Base-by-base conservation (phyloP, 306 rosid genomes). In the Ormosia semicastrata region DNA sequence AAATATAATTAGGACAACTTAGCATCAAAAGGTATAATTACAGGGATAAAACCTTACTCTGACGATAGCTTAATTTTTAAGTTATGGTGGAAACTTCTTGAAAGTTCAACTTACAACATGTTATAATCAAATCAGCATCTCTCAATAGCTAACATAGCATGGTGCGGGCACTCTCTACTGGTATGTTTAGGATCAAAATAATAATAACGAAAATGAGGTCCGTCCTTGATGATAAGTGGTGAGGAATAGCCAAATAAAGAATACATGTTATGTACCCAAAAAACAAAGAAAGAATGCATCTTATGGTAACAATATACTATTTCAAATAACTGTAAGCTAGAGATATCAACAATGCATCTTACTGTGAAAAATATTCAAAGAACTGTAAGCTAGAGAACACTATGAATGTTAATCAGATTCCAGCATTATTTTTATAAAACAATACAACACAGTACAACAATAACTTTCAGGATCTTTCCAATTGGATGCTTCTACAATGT, bases 381-480 rank as follows among this genome's bases (percentile, higher is more conserved):
- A 24, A 24, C 64, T 24, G 37, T 30, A n/a, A 49, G 63, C 53
- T 29, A 33, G 30, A 33, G 75, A 79, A 57, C 68, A 68, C 60
- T 39, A 46, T 30, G 58, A 57, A 63, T 69, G 17, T 17, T 33
- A 15, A 11, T 50, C 11, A 36, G 77, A 82, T 59, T 65, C 49
- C 24, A 24, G 13, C 73, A 78, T 56, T 41, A 54, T 57, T 80
- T 39, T 77, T 41, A 37, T 43, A 44, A 66, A 67, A 73, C 7
- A 58, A 77, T 81, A 71, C 66, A 79, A 46, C 62, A 77, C 6
- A 44, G 52, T 47, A 72, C 71, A 74, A 53, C 47, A 76, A 46
- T 53, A 81, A 77, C 68, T 53, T 73, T 47, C 75, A 66, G 53
- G 75, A 64, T 29, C 44, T 37, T 69, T 54, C 56, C 82, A 69